These are phyloP conservation scores for Neocucurbitaria cava DNA, from an alignment of 2,329 filamentous ascomycete genomes.

Conservation along the genomic window DNA sequence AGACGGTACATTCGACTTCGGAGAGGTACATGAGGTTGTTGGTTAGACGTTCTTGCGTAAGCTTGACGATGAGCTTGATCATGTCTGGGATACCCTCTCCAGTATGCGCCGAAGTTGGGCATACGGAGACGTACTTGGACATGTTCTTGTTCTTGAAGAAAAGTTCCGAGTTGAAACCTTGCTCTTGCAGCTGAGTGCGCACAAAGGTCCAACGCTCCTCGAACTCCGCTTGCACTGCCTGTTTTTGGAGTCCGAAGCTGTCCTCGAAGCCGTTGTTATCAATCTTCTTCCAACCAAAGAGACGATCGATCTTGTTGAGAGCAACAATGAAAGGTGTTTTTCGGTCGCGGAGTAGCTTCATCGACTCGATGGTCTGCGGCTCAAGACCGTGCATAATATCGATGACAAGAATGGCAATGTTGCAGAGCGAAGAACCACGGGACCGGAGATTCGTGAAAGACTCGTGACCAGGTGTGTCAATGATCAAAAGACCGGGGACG, in stretches of 20 bases:
- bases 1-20: conserved; percentile 95
- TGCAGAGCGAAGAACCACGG: conserved; percentile 96
- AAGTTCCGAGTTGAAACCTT: conserved; percentile 96
- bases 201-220: conserved; percentile 86
- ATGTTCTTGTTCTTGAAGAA: conserved; percentile 99
- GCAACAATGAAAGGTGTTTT: conserved; percentile 99
- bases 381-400: conserved; percentile 99
- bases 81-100: conserved; percentile 99
- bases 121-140: conserved; percentile 91
- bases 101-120: conserved; percentile 97
- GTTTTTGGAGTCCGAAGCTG: conserved; percentile 86
- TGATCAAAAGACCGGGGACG: conserved; percentile 93
- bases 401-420: conserved; percentile 98
- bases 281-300: conserved; percentile 98
- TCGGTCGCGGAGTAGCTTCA: conserved; percentile 88
- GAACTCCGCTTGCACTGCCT: conserved; percentile 94
- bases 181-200: conserved; percentile 92
- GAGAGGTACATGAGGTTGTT: conserved; percentile 97
- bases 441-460: conserved; percentile 98
- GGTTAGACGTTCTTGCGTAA: conserved; percentile 98
- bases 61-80: conserved; percentile 89
- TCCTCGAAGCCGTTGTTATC: conserved; percentile 99
- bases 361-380: conserved; percentile 95
- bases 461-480: conserved; percentile 99
- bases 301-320: conserved; percentile 99